A percentile compares a stretch with the other conserved stretches of the same genome.
Evolutionary conservation across 2,329 filamentous ascomycete genomes (phyloP).

Genomic region (Fusarium guadeloupense): DNA sequence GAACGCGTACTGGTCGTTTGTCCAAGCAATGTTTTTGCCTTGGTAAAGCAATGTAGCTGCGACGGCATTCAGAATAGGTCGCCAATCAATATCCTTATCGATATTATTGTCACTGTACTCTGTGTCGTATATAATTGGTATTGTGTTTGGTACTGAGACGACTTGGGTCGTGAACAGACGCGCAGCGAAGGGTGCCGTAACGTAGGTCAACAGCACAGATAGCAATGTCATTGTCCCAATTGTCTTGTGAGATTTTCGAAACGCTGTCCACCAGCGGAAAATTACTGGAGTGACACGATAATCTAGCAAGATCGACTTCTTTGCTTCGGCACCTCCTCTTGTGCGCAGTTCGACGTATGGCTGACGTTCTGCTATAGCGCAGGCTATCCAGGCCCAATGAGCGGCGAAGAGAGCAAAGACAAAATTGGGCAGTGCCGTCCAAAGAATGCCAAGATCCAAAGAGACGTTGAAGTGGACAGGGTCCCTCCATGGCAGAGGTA

Average conservation of each 20-base stretch:
- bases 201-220: constrained; percentile 14
- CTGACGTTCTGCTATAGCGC: constrained; percentile 22
- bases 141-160: background rate
- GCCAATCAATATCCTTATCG: constrained; percentile 18
- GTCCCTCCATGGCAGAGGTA: too few relatives aligned
- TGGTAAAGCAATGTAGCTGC: constrained; percentile 13
- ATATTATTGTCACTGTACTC: constrained; percentile 1
- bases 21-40: constrained; percentile 16
- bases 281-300: constrained; percentile 12
- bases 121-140: constrained; percentile 8
- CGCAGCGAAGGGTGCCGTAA: constrained; percentile 17
- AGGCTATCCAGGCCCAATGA: constrained; percentile 27
- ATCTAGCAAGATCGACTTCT: constrained; percentile 15
- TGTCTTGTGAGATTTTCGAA: constrained; percentile 14
- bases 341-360: constrained; percentile 27
- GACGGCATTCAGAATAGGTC: constrained; percentile 18
- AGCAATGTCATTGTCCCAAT: constrained; percentile 22
- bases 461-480: too few relatives aligned
- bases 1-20: constrained; percentile 12
- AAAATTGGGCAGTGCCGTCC: constrained; percentile 20
- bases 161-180: constrained; percentile 20
- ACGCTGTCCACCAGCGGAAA: constrained; percentile 24
- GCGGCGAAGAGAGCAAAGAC: constrained; percentile 18
- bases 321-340: constrained; percentile 3
- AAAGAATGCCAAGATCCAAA: constrained; percentile 19